Evolutionary conservation across 345 rosid species (phyloP), one percentile per base, ranked within the genome.

Genomic region (Syzygium oleosum): DNA sequence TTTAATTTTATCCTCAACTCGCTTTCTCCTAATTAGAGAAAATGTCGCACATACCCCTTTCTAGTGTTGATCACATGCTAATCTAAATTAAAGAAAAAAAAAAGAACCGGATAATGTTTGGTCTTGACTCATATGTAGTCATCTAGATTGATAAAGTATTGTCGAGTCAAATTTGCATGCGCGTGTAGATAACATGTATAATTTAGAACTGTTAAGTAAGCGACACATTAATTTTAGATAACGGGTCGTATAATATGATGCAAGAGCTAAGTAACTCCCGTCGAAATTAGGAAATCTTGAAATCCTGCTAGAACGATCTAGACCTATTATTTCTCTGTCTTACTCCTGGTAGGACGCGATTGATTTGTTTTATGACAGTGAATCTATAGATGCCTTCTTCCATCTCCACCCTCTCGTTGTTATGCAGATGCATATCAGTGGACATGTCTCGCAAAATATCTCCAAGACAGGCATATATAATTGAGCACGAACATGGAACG

Each of bases 121-220:
- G 46, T 43, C 46, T 43, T 43, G 46, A 43, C 5, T 55, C 59
- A 55, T 55, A 22, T 21, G 27, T 9, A 2, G 59, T 55, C 27
- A 8, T 22, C 1, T 55, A 55, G 27, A 21, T 55, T 4, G 59
- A 7, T 43, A 43, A 43, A 43, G 7, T 22, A 55, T 55, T 23
- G 4, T 38, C 4, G 3, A 0, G 10, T 38, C 2, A 6, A 73
- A 38, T 73, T 73, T 0, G 14, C 49, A 21, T 0, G 1, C 2
- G 4, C 2, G 8, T 0, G 3, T 58, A 58, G 27, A 58, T 58
- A 19, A 73, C 21, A 19, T 12, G 2, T 3, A 38, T 21, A 11
- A 0, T 9, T 34, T 5, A 0, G 7, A 73, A 73, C 49, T 38
- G 21, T 38, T 12, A 1, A 73, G 49, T 19, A 19, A 73, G 15